Evolutionary conservation across 805 yeast species (phyloP).

Genomic region (Candida insectalens): DNA sequence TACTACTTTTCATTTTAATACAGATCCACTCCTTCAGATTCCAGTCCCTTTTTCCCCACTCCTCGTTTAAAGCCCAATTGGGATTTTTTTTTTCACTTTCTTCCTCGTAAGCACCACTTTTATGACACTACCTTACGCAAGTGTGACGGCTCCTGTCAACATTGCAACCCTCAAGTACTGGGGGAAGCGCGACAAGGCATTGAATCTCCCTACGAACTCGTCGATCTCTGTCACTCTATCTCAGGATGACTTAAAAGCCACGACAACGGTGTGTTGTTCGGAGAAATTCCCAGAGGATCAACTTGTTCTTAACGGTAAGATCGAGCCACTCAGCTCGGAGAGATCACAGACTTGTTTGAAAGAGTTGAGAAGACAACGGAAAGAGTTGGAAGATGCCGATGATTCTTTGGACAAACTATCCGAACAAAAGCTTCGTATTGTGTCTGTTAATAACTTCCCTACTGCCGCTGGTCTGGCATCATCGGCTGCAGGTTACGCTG

Average conservation of each 20-base stretch:
- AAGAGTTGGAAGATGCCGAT: slow-evolving; percentile 47
- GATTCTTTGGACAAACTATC: slow-evolving; percentile 50
- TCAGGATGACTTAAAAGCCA: slow-evolving; percentile 83
- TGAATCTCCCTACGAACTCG: slow-evolving; percentile 92
- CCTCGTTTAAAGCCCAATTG: too few relatives aligned
- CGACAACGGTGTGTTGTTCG: slow-evolving; percentile 68
- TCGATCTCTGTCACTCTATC: slow-evolving; percentile 91
- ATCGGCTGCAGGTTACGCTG: slow-evolving; percentile 98
- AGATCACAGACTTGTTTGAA: slow-evolving; percentile 64
- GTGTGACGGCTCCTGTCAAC: slow-evolving; percentile 94
- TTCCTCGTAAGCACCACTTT: too few relatives aligned
- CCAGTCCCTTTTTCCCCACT: too few relatives aligned
- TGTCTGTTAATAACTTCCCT: slow-evolving; percentile 93
- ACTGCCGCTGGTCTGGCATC: slow-evolving; percentile 99
- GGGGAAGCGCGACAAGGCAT: slow-evolving; percentile 90
- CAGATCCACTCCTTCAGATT: too few relatives aligned
- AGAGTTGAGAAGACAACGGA: slow-evolving; percentile 65
- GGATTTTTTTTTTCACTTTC: too few relatives aligned
- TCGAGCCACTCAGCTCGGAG: slow-evolving; percentile 57
- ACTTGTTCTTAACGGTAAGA: slow-evolving; percentile 79
- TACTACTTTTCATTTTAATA: too few relatives aligned
- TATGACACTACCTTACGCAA: slow-evolving; percentile 41
- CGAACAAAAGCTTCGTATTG: slow-evolving; percentile 62
- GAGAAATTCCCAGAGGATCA: slow-evolving; percentile 42
- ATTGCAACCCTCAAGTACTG: slow-evolving; percentile 86